Percentiles rank a stretch among this genome's conserved stretches.
Evolutionary conservation across 2,329 filamentous ascomycete genomes (phyloP).

Genomic region (Aspergillus chevalieri): DNA sequence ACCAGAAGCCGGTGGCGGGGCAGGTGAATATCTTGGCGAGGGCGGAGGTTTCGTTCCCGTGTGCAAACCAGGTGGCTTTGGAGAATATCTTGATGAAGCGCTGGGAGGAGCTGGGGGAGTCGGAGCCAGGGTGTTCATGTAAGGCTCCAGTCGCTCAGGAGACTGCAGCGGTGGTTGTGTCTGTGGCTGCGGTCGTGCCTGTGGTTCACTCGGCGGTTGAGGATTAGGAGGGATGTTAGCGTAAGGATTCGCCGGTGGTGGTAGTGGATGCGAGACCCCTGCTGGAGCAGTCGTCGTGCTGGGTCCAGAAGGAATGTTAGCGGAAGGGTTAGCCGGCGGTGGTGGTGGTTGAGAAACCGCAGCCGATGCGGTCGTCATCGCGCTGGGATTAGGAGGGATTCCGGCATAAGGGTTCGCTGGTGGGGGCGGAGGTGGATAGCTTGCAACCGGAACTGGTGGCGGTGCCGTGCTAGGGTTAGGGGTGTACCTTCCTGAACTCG

Average conservation of each 20-base stretch:
- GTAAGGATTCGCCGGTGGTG: neutral
- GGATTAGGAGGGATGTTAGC: constrained; percentile 6
- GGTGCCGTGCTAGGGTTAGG: constrained; percentile 25
- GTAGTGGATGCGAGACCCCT: neutral
- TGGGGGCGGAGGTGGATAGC: constrained; percentile 7
- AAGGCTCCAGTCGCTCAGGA: constrained; percentile 28
- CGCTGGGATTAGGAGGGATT: constrained; percentile 1
- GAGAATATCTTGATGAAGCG: constrained; percentile 36
- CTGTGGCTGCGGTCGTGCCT: constrained; percentile 21
- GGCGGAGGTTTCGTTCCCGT: constrained; percentile 29
- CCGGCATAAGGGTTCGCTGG: constrained; percentile 15
- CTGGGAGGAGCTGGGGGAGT: constrained; percentile 23
- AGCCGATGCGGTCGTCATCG: neutral
- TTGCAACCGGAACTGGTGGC: constrained; percentile 9
- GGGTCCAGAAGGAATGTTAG: too few relatives aligned
- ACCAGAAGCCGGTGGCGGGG: constrained; percentile 31
- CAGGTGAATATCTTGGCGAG: constrained; percentile 41
- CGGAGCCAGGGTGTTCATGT: constrained; percentile 22
- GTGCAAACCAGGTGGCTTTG: constrained; percentile 31
- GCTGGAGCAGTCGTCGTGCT: neutral
- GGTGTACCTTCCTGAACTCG: constrained; percentile 38
- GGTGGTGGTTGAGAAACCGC: neutral
- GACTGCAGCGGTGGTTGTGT: constrained; percentile 22
- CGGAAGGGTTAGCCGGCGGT: neutral
- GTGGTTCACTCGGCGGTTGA: constrained; percentile 12